phyloP scores from a whole-genome alignment of 352 stramenopile species.

The Pythium diclinum region DNA sequence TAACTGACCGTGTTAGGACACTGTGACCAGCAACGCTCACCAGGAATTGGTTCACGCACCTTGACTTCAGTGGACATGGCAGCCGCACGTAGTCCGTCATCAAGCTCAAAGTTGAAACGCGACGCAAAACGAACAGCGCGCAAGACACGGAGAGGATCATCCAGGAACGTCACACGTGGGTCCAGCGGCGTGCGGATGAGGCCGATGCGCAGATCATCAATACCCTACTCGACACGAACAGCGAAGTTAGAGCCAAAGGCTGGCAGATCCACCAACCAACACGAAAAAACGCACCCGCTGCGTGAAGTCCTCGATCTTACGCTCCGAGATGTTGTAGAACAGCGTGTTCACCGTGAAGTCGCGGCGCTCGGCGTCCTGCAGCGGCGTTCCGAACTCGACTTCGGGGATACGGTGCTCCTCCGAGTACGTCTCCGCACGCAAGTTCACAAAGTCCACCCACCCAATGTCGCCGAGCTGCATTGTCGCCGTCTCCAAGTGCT shows the following conservation, averaged over 20 bases:
- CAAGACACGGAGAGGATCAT: constrained; percentile 96
- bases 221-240: no score
- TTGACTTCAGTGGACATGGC: constrained; percentile 49
- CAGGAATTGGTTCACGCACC: constrained; percentile 17
- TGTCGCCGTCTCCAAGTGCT: constrained; percentile 98
- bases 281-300: constrained; percentile 19
- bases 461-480: constrained; percentile 91
- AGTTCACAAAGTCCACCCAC: constrained; percentile 98
- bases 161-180: constrained; percentile 92
- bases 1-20: background rate
- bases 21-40: no score
- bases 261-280: background rate
- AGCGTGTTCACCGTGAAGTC: constrained; percentile 99
- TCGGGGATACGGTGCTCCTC: constrained; percentile 68
- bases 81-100: constrained; percentile 76
- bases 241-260: no score
- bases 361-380: constrained; percentile 85
- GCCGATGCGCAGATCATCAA: constrained; percentile 89
- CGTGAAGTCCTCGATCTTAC: constrained; percentile 95
- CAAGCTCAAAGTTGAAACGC: constrained; percentile 92
- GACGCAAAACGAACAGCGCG: constrained; percentile 95
- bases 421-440: constrained; percentile 95
- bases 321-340: constrained; percentile 98
- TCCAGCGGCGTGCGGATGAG: constrained; percentile 94
- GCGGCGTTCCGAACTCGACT: constrained; percentile 74